These are phyloP conservation scores for Candida gorgasii DNA, from an alignment of 805 yeast genomes.

Conservation along the genomic window DNA sequence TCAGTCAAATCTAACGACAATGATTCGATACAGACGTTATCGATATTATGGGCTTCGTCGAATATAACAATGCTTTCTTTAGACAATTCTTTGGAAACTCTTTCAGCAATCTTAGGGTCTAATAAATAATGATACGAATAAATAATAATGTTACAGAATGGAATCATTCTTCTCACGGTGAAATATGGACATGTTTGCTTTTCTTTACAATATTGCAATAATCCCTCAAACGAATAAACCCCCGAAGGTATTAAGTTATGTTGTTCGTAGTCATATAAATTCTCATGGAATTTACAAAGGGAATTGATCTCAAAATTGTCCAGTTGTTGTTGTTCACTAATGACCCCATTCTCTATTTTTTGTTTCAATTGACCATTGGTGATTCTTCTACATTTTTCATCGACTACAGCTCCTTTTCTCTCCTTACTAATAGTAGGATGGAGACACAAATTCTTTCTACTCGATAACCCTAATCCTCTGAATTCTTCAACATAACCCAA, in stretches of 20 bases:
- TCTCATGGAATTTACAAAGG: slow-evolving; percentile 89
- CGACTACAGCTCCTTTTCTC: slow-evolving; percentile 88
- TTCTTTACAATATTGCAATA: slow-evolving; percentile 73
- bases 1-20: slow-evolving; percentile 89
- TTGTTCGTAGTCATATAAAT: slow-evolving; percentile 81
- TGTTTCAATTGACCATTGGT: slow-evolving; percentile 87
- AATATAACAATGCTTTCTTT: slow-evolving; percentile 92
- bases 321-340: slow-evolving; percentile 55
- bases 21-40: slow-evolving; percentile 97
- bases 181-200: slow-evolving; percentile 93
- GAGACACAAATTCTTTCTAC: slow-evolving; percentile 90
- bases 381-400: slow-evolving; percentile 92
- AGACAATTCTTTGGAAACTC: slow-evolving; percentile 89
- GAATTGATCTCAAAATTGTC: slow-evolving; percentile 35
- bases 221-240: slow-evolving; percentile 88
- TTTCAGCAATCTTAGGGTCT: slow-evolving; percentile 95
- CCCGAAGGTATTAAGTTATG: slow-evolving; percentile 89
- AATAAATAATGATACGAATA: slow-evolving; percentile 94
- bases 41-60: slow-evolving; percentile 98
- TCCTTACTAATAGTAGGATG: slow-evolving; percentile 88
- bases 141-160: slow-evolving; percentile 89
- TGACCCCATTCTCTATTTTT: slow-evolving; percentile 49
- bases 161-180: slow-evolving; percentile 96
- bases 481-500: slow-evolving; percentile 88
- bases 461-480: slow-evolving; percentile 89